Percentiles rank a stretch among this genome's conserved stretches.
phyloP scores from a whole-genome alignment of 768 basidiomycete species.

The Nidularia sp. region DNA sequence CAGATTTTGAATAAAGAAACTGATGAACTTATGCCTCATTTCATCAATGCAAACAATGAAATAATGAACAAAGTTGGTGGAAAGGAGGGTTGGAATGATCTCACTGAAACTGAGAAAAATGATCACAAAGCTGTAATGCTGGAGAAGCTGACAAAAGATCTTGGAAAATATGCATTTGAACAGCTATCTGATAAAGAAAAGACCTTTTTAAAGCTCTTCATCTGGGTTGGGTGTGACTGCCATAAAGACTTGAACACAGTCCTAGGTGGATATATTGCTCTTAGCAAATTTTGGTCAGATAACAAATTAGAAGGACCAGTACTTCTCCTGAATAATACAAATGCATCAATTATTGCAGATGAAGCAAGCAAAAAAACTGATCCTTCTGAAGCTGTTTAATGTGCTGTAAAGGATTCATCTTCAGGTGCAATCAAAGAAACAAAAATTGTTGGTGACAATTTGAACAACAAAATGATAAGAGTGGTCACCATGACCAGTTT shows the following conservation, averaged over 20 bases:
- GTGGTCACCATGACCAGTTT: no score
- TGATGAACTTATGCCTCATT: constrained; percentile 5
- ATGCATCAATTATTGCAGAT: background rate
- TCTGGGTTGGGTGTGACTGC: constrained; percentile 26
- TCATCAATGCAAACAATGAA: constrained; percentile 5
- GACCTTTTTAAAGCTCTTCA: constrained; percentile 14
- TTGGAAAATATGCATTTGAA: constrained; percentile 9
- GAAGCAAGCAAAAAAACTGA: background rate
- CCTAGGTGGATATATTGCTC: constrained; percentile 15
- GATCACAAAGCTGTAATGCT: constrained; percentile 8
- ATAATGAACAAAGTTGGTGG: no score
- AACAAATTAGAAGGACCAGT: background rate
- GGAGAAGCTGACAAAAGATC: constrained; percentile 4
- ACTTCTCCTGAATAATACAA: background rate
- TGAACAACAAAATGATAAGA: no score
- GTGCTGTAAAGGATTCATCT: background rate
- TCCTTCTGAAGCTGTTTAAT: background rate
- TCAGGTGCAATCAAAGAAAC: no score
- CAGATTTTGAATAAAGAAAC: constrained; percentile 9
- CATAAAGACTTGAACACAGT: constrained; percentile 29
- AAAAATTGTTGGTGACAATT: no score
- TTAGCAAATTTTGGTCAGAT: constrained; percentile 22
- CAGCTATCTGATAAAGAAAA: constrained; percentile 10
- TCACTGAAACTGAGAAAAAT: constrained; percentile 4
- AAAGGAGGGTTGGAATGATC: constrained; percentile 7